Base-by-base conservation (phyloP, 202 grass and related monocot genomes). In the Thinopyrum obtusiflorum region DNA sequence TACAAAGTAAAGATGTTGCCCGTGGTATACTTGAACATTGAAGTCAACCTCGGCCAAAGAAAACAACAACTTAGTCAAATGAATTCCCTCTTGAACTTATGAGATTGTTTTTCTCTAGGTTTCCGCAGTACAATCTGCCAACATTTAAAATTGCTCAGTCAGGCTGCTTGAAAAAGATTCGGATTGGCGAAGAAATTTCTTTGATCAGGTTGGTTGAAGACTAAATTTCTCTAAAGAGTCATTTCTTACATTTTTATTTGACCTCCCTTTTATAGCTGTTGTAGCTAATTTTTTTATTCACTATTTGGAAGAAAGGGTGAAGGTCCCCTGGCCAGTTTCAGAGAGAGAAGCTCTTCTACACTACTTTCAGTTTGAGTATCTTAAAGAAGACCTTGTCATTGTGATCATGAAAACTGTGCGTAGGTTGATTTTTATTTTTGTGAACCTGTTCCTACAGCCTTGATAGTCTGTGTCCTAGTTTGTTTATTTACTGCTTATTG, bases 311-410 rank as follows among this genome's bases (percentile, higher is more conserved):
- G 93, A 94, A 96, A 98, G 97, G 82, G 76, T 96, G 93, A 96
- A 98, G 86, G 91, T 96, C 91, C 93, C 97, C 83, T 98, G 97
- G 97, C 97, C 96, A 29, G 82, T 98, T 80, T 94, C 97, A 59
- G 90, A 98, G 65, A 94, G 97, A 91, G 93, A 98, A 83, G 93
- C 91, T 83, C 84, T 98, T 81, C 77, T 98, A 26, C 97, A 98
- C 81, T 98, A 91, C 87, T 98, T 94, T 76, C 93, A 94, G 77
- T 81, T 98, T 70, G 91, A 96, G 78, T 98, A 92, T 83, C 79
- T 94, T 63, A 86, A 96, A 83, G 97, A 95, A 92, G 92, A 98
- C 81, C 67, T 98, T 14, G 83, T 98, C 15, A 77, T 98, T 87
- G 93, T 98, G 46, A 91, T 96, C 35, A 77, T 92, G 73, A 99